phyloP scores from a whole-genome alignment of 805 yeast species.

The Candida pseudofarinosa region DNA sequence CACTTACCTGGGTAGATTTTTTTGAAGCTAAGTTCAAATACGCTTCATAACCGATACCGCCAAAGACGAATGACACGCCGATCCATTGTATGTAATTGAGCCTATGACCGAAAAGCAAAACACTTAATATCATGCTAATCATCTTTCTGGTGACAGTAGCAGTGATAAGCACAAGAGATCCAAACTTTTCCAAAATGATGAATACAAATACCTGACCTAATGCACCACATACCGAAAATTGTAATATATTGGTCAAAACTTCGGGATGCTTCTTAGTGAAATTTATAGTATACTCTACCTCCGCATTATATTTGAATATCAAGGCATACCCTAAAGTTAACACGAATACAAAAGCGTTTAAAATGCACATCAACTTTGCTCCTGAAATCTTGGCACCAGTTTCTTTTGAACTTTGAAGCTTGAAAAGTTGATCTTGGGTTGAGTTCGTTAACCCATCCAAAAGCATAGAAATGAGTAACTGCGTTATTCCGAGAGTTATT shows the following conservation, averaged over 20 bases:
- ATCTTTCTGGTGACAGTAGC: conserved; percentile 95
- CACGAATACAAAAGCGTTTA: conserved; percentile 42
- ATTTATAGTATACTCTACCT: conserved; percentile 43
- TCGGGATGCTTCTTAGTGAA: conserved; percentile 52
- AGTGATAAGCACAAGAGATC: conserved; percentile 80
- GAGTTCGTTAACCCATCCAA: conserved; percentile 93
- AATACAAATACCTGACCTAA: conserved; percentile 94
- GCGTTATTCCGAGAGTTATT: conserved; percentile 52
- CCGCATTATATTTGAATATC: conserved; percentile 37
- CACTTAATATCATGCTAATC: conserved; percentile 91
- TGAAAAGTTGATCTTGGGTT: conserved; percentile 83
- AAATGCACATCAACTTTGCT: conserved; percentile 79
- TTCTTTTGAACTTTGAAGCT: conserved; percentile 23
- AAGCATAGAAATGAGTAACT: conserved; percentile 59
- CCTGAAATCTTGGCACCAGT: conserved; percentile 55
- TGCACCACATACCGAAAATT: conserved; percentile 78
- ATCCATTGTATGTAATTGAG: conserved; percentile 65
- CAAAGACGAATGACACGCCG: conserved; percentile 77
- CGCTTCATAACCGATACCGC: conserved; percentile 83
- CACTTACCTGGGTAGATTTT: neutral
- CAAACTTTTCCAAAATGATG: conserved; percentile 75
- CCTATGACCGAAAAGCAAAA: conserved; percentile 78
- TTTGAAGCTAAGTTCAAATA: conserved; percentile 18
- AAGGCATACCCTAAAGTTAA: conserved; percentile 50
- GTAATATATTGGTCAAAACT: conserved; percentile 54